These are phyloP conservation scores for Phytophthora tentaculata DNA, from an alignment of 352 stramenopile species.

Conservation along the genomic window DNA sequence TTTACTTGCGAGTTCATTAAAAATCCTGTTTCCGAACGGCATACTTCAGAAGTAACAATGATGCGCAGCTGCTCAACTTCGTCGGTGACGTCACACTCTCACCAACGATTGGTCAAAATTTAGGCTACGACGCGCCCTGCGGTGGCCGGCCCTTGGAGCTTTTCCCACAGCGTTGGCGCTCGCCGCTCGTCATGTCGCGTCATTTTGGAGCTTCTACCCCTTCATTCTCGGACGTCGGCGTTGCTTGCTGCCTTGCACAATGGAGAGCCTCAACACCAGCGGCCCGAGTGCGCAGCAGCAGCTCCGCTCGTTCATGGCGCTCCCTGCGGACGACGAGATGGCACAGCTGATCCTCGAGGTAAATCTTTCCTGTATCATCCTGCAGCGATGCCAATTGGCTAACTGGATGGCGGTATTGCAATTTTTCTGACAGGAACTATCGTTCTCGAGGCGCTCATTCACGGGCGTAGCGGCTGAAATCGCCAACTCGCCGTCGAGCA, in stretches of 20 bases:
- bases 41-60: too few relatives aligned
- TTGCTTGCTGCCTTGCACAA: too few relatives aligned
- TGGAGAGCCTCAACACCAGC: conserved; percentile 43
- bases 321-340: conserved; percentile 76
- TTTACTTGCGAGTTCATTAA: too few relatives aligned
- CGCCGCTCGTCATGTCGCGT: conserved; percentile 31
- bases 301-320: conserved; percentile 76
- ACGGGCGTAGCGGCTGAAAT: conserved; percentile 66
- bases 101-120: neutral
- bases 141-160: too few relatives aligned
- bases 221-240: conserved; percentile 3
- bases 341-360: conserved; percentile 81
- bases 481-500: conserved; percentile 63
- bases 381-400: conserved; percentile 2
- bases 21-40: too few relatives aligned
- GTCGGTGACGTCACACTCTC: conserved; percentile 11
- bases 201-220: conserved; percentile 27
- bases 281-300: conserved; percentile 60
- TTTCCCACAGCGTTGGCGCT: conserved; percentile 5
- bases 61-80: conserved; percentile 18
- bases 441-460: conserved; percentile 63
- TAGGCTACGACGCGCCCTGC: too few relatives aligned
- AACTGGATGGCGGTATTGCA: conserved; percentile 2
- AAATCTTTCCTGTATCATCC: neutral
- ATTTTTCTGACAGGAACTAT: conserved; percentile 54